Evolutionary conservation across 768 basidiomycete species (phyloP).

Genomic region (Collybia nuda): DNA sequence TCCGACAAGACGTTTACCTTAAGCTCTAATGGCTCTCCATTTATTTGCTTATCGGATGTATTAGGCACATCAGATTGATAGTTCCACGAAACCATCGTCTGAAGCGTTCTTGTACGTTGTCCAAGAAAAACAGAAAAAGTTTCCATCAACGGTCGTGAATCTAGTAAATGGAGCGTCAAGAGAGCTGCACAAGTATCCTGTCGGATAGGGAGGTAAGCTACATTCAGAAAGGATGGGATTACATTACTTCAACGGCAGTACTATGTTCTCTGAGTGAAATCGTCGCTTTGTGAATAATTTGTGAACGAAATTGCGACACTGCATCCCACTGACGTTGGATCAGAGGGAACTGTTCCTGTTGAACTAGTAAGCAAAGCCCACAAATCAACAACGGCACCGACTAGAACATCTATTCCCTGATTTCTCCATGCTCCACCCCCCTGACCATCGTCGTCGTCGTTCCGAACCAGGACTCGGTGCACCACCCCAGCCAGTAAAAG

Average conservation of each 20-base stretch:
- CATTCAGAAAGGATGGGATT: not conserved
- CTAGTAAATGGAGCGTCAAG: constrained; percentile 84
- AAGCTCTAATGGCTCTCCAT: constrained; percentile 31
- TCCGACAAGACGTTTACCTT: constrained; percentile 9
- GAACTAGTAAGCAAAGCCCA: not conserved
- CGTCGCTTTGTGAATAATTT: constrained; percentile 88
- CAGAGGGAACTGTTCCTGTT: constrained; percentile 81
- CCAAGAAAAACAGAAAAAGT: constrained; percentile 68
- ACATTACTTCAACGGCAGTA: constrained; percentile 51
- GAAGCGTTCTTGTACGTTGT: constrained; percentile 66
- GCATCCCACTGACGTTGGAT: constrained; percentile 93
- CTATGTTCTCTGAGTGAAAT: constrained; percentile 67
- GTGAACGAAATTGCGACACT: constrained; percentile 81
- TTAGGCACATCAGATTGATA: constrained; percentile 7
- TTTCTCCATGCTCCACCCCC: constrained; percentile 61
- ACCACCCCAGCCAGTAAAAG: constrained; percentile 86
- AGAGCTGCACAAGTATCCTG: constrained; percentile 79
- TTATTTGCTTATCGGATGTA: constrained; percentile 20
- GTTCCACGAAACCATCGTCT: constrained; percentile 39
- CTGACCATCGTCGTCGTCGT: constrained; percentile 44
- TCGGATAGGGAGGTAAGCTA: not conserved
- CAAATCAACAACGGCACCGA: constrained; percentile 27
- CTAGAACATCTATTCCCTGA: constrained; percentile 63
- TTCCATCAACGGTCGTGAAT: constrained; percentile 77
- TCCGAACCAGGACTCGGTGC: constrained; percentile 66